These are phyloP conservation scores for Yarrowia sp. DNA, from an alignment of 805 yeast genomes.

Conservation along the genomic window DNA sequence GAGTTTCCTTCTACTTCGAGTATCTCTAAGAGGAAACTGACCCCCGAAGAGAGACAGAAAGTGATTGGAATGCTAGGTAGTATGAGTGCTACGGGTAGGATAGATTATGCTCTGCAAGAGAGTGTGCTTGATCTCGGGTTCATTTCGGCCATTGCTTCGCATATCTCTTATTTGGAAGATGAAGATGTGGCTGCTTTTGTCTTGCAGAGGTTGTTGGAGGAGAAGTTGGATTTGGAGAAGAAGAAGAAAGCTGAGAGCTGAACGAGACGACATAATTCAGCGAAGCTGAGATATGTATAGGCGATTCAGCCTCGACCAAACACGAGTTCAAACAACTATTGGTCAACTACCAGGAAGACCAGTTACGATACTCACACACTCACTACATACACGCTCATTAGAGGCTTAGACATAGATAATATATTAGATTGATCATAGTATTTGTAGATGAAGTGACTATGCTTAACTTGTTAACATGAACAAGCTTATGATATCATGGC, in stretches of 20 bases:
- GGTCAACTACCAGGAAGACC: no score
- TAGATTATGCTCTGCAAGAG: constrained; percentile 78
- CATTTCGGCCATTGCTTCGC: constrained; percentile 79
- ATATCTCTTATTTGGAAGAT: constrained; percentile 84
- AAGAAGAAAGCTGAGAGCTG: background rate
- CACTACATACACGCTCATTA: background rate
- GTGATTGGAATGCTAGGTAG: constrained; percentile 45
- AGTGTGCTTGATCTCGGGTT: constrained; percentile 77
- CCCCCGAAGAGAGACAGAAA: constrained; percentile 41
- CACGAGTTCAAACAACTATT: no score
- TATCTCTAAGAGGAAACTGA: constrained; percentile 17
- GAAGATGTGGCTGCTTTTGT: constrained; percentile 79
- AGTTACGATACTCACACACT: no score
- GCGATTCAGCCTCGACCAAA: no score
- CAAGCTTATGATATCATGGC: no score
- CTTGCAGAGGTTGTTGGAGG: constrained; percentile 49
- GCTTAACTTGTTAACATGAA: no score
- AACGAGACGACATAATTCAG: background rate
- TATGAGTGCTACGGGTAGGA: constrained; percentile 56
- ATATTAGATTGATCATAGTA: background rate
- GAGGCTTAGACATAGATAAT: background rate
- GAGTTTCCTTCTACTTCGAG: constrained; percentile 9
- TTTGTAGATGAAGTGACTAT: no score
- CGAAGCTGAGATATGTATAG: no score
- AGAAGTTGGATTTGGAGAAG: constrained; percentile 1